Base-by-base conservation (phyloP, 257 asterid species). In the Jaltomata sinuosa region DNA sequence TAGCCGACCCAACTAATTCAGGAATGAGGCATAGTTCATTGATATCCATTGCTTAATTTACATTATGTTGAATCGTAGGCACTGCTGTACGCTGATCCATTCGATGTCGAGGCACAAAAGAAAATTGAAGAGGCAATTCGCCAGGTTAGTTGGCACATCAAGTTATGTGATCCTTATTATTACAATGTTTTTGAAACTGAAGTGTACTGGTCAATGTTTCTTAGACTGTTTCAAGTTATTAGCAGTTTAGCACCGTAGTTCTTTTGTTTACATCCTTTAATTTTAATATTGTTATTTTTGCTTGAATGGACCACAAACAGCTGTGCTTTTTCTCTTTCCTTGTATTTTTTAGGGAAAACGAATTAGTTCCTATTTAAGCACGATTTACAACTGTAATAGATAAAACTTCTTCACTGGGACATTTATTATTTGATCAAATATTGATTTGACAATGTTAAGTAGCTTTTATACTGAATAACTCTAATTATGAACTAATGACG, bases 81-180 rank as follows among this genome's bases (percentile, higher is more conserved):
- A 83, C 91, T 97, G 81, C 97, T 90, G 77, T 91, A 94, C 89
- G 98, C 99, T 27, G 99, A 97, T 92, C 99, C 99, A 82, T 95
- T 97, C 89, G 99, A 97, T 85, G 97, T 95, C 40, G 99, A 97
- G 89, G 97, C 98, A 83, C 99, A 97, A 83, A 97, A 82, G 94
- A 97, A 95, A 89, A 97, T 97, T 84, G 99, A 97, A 91, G 98
- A 91, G 6, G 89, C 97, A 25, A 97, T 97, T 85, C 98, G 95
- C 79, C 98, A 97, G 98, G 98, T 91, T 79, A 57, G 88, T 83
- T 62, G 68, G 49, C 83, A 85, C n/a, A 15, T 49, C 59, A 76
- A 15, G 49, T 45, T 77, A n/a, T 29, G 42, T 29, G 0, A 22
- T 27, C 81, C 11, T 27, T 47, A 27, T 25, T 77, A 15, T 49